Percentiles rank a stretch among this genome's conserved stretches.
Evolutionary conservation across 2,329 filamentous ascomycete species (phyloP).

Genomic region (Cladophialophora bantiana): DNA sequence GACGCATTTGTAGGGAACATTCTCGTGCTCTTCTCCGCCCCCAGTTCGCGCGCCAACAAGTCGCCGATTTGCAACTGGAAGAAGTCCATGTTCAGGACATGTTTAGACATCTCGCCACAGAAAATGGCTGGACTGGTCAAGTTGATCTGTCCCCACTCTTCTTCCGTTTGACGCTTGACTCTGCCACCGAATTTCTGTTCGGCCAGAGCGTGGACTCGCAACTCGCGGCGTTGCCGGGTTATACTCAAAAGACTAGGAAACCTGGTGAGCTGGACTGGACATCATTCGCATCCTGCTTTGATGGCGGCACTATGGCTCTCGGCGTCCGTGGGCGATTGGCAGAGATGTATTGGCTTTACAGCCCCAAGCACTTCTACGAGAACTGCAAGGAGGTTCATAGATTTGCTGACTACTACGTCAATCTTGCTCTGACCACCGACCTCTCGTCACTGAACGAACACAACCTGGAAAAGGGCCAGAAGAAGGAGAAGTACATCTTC

Average conservation of each 20-base stretch:
- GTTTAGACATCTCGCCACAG: conserved; percentile 70
- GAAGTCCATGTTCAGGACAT: conserved; percentile 78
- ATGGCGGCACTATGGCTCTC: conserved; percentile 42
- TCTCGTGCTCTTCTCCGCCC: conserved; percentile 83
- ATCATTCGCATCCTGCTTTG: conserved; percentile 48
- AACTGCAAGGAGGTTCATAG: conserved; percentile 53
- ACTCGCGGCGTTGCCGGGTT: conserved; percentile 48
- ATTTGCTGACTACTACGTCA: conserved; percentile 59
- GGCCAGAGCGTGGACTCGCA: conserved; percentile 73
- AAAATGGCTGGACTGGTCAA: conserved; percentile 55
- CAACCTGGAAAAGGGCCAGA: conserved; percentile 40
- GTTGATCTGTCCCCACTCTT: conserved; percentile 62
- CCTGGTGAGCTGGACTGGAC: conserved; percentile 65
- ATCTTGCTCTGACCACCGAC: conserved; percentile 45
- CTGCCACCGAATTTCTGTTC: conserved; percentile 84
- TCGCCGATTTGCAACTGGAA: conserved; percentile 81
- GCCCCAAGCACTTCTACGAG: conserved; percentile 50
- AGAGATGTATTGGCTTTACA: conserved; percentile 49
- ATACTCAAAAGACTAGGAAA: conserved; percentile 71
- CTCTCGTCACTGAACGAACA: conserved; percentile 41
- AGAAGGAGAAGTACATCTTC: conserved; percentile 54
- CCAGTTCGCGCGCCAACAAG: conserved; percentile 83
- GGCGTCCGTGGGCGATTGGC: conserved; percentile 44
- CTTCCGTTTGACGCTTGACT: conserved; percentile 73
- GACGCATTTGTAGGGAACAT: conserved; percentile 28